Evolutionary conservation across 495 filamentous ascomycete species (phyloP).

Genomic region (Aspergillus haitiensis): DNA sequence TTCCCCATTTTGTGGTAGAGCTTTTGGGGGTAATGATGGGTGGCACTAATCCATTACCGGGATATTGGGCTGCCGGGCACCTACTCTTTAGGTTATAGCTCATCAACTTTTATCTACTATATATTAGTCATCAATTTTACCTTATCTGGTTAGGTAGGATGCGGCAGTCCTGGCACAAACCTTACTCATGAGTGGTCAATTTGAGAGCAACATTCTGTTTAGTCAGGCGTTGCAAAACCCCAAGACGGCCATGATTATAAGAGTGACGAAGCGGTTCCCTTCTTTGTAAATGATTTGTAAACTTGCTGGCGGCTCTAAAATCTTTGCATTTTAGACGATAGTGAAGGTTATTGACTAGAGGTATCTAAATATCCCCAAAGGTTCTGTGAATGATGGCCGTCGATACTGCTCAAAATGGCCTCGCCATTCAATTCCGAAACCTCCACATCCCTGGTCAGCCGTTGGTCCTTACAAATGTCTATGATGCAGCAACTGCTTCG

Average conservation of each 20-base stretch:
- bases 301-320: background rate
- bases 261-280: background rate
- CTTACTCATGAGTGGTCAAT: conserved; percentile 19
- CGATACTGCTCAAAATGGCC: conserved; percentile 21
- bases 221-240: no score
- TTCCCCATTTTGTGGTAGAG: conserved; percentile 9
- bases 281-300: conserved; percentile 6
- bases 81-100: conserved; percentile 5
- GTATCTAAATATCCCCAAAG: no score
- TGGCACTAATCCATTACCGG: conserved; percentile 24
- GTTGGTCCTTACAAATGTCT: conserved; percentile 54
- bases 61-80: background rate
- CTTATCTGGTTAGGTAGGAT: background rate
- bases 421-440: conserved; percentile 22
- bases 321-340: background rate
- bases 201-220: conserved; percentile 21
- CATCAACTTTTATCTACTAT: no score
- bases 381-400: conserved; percentile 10
- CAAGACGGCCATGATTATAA: background rate
- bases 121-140: background rate
- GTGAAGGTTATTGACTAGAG: background rate
- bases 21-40: conserved; percentile 29
- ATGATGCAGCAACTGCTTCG: conserved; percentile 48
- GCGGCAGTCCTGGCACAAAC: background rate
- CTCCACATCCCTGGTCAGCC: conserved; percentile 52